Evolutionary conservation across 176 grass and related monocot genomes (phyloP).

Genomic region (Zea mays): Zm-B73-REFERENCE-NAM-5.0 NC_050105.1:67763501-67764000

Average conservation of each 20-base stretch:
- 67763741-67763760: conserved; percentile 56
- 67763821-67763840: conserved; percentile 77
- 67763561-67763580: conserved; percentile 72
- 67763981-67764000: background rate
- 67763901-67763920: conserved; percentile 7
- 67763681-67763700: conserved; percentile 17
- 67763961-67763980: no score
- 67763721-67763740: conserved; percentile 75
- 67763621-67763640: conserved; percentile 9
- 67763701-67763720: conserved; percentile 23
- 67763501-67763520: conserved; percentile 83
- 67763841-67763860: conserved; percentile 87
- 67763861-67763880: conserved; percentile 94
- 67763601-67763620: background rate
- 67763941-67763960: conserved; percentile 8
- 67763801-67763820: conserved; percentile 41
- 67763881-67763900: conserved; percentile 58
- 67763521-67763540: conserved; percentile 94
- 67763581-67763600: conserved; percentile 4
- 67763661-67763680: conserved; percentile 4
- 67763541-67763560: conserved; percentile 92
- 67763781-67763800: conserved; percentile 42
- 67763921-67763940: background rate
- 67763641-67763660: conserved; percentile 15
- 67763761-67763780: conserved; percentile 11